Base-by-base conservation (phyloP, 1,139 yeast genomes). In the Ogataea hybrid region DNA sequence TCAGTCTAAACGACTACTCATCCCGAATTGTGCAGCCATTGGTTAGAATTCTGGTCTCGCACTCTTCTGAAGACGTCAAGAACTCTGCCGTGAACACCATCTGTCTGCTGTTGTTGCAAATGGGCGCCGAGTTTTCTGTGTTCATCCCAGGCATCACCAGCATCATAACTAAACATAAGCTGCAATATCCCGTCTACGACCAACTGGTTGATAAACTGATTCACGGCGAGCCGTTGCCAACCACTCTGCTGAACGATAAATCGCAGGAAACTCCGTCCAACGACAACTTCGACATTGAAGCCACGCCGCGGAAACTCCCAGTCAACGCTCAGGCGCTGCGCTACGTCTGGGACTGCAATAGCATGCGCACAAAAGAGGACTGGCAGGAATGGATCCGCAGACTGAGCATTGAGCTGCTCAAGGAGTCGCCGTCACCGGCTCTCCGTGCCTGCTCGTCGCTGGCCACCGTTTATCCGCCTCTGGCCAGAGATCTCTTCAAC, bases 361-460 rank as follows among this genome's bases (percentile, higher is more conserved):
- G 88, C 53, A 77, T 94, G 50, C 76, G 95, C 34, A 88, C 97
- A 0, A 80, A 84, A 52, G 98, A 90, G 57, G 98, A 92, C 55
- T 94, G 98, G 98, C 90, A 85, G 58, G 98, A 92, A 58, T 94
- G 99, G 99, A 81, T 90, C 51, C 77, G 95, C 42, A 72, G 94
- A 44, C 70, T 94, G 37, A 83, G 95, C 56, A 84, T 88, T 42
- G 97, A 89, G 58, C 67, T 94, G 27, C 67, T 94, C 51, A 87
- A 86, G 53, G 96, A 90, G 59, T 86, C 96, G 37, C 96, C 99
- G 4, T 88, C 97, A 0, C 96, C 88, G 58, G 95, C 97, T 1
- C 73, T 94, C 34, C 73, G 97, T 52, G 96, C 97, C 0, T 92
- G 98, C 61, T 88, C 96, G 2, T 84, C 86, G 8, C 69, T 94